Percentiles rank a stretch among this genome's conserved stretches.
These are phyloP conservation scores for Ramichloridium luteum DNA, from an alignment of 2,329 filamentous ascomycete species.

Conservation along the genomic window DNA sequence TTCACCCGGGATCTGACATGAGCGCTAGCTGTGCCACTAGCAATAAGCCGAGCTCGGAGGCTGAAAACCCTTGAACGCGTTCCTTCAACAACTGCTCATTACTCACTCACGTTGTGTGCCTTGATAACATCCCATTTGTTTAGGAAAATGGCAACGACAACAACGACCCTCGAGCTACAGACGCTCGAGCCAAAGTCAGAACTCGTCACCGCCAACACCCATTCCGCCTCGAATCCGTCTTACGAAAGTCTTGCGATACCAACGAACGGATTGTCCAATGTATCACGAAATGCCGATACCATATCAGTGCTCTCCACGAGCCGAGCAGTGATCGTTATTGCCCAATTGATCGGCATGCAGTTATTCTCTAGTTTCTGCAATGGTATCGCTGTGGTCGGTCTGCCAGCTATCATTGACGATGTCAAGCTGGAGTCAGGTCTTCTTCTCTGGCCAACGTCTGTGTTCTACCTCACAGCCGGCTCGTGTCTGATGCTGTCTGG, in stretches of 20 bases:
- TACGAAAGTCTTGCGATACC: not conserved
- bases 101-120: constrained; percentile 1
- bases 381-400: constrained; percentile 13
- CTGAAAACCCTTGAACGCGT: too few relatives aligned
- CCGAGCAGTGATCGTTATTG: constrained; percentile 11
- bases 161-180: not conserved
- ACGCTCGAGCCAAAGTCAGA: not conserved
- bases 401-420: constrained; percentile 11
- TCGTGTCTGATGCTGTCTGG: constrained; percentile 40
- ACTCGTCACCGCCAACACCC: not conserved
- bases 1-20: not conserved
- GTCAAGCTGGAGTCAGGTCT: constrained; percentile 9
- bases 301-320: constrained; percentile 6
- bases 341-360: constrained; percentile 12
- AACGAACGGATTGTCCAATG: not conserved
- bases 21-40: not conserved
- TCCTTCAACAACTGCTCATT: not conserved
- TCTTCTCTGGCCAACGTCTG: constrained; percentile 17
- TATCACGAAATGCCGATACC: not conserved
- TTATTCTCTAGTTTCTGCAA: constrained; percentile 14
- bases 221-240: not conserved
- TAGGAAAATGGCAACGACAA: not conserved
- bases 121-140: not conserved
- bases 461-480: constrained; percentile 34
- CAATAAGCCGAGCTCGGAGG: constrained; percentile 1